These are phyloP conservation scores for Thermomyces lanuginosus DNA, from an alignment of 2,329 filamentous ascomycete species.

Conservation along the genomic window DNA sequence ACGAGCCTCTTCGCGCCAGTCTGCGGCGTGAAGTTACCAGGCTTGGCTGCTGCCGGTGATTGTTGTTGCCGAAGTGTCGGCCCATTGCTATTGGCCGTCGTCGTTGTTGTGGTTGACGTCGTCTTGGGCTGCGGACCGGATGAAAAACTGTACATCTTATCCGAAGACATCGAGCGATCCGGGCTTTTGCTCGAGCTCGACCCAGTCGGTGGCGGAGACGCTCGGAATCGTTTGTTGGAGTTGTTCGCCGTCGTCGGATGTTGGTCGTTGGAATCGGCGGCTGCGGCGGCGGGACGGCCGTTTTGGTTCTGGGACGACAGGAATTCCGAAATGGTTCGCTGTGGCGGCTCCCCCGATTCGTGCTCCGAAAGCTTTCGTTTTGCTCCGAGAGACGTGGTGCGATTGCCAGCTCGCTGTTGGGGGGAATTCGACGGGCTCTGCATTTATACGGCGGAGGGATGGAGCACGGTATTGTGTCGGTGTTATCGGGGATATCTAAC, in stretches of 20 bases:
- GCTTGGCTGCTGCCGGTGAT: too few relatives aligned
- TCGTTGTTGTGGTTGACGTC: constrained; percentile 32
- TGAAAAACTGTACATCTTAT: constrained; percentile 40
- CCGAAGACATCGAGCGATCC: constrained; percentile 14
- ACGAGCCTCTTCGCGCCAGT: constrained; percentile 68
- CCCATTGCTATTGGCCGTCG: constrained; percentile 30
- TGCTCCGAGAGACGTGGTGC: constrained; percentile 24
- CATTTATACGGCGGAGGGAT: too few relatives aligned
- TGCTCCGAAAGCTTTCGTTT: constrained; percentile 26
- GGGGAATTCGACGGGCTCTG: too few relatives aligned
- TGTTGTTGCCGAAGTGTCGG: constrained; percentile 17
- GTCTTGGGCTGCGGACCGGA: constrained; percentile 21
- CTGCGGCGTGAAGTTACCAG: constrained; percentile 50
- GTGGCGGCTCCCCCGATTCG: constrained; percentile 17
- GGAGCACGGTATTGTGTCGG: too few relatives aligned
- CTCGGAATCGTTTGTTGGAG: constrained; percentile 25
- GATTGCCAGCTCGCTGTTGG: constrained; percentile 28
- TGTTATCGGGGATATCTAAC: too few relatives aligned
- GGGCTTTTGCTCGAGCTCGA: constrained; percentile 5
- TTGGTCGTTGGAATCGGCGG: constrained; percentile 7
- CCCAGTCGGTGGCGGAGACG: constrained; percentile 16
- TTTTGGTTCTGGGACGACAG: too few relatives aligned
- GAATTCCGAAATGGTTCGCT: constrained; percentile 31
- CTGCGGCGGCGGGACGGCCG: constrained; percentile 12
- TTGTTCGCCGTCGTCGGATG: constrained; percentile 16